A percentile compares a stretch with the other conserved stretches of the same genome.
Evolutionary conservation across 768 basidiomycete species (phyloP).

Genomic region (Cantharellus cinnabarinus): DNA sequence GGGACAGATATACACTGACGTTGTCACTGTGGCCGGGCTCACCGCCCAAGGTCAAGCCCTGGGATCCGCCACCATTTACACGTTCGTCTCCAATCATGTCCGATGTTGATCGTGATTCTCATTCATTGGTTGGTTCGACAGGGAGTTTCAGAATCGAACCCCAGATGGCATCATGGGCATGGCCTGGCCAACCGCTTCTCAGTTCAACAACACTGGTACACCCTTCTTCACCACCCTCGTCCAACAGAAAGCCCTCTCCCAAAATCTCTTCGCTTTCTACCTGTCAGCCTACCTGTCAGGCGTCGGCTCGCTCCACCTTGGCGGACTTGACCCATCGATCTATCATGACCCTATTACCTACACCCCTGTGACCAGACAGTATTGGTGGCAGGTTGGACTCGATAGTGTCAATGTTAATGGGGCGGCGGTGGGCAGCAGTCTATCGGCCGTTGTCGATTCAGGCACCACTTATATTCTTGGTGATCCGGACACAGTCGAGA

Average conservation of each 20-base stretch:
- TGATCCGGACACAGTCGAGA: slow-evolving; percentile 7
- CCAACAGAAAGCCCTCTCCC: slow-evolving; percentile 8
- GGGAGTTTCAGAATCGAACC: slow-evolving; percentile 7
- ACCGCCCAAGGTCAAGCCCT: slow-evolving; percentile 24
- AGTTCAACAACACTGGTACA: slow-evolving; percentile 4
- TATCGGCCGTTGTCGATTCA: slow-evolving; percentile 17
- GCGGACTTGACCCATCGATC: slow-evolving; percentile 17
- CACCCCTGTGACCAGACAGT: slow-evolving; percentile 13
- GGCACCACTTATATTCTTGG: slow-evolving; percentile 15
- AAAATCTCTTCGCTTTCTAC: slow-evolving; percentile 15
- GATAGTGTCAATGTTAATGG: slow-evolving; percentile 7
- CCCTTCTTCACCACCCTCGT: slow-evolving; percentile 14
- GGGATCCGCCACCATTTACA: slow-evolving; percentile 23
- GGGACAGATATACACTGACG: slow-evolving; percentile 28
- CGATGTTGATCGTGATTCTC: not conserved
- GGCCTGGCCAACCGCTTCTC: slow-evolving; percentile 13
- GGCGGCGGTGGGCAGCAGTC: slow-evolving; percentile 4
- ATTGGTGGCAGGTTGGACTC: slow-evolving; percentile 14
- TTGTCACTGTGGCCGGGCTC: slow-evolving; percentile 25
- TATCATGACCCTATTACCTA: slow-evolving; percentile 18
- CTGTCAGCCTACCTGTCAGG: slow-evolving; percentile 9
- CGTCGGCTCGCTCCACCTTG: slow-evolving; percentile 16
- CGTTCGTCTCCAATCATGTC: not conserved
- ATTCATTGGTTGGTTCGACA: not conserved
- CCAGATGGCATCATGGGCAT: slow-evolving; percentile 26